phyloP scores from a whole-genome alignment of 176 grass and related monocot species.

The Musa itinerans region DNA sequence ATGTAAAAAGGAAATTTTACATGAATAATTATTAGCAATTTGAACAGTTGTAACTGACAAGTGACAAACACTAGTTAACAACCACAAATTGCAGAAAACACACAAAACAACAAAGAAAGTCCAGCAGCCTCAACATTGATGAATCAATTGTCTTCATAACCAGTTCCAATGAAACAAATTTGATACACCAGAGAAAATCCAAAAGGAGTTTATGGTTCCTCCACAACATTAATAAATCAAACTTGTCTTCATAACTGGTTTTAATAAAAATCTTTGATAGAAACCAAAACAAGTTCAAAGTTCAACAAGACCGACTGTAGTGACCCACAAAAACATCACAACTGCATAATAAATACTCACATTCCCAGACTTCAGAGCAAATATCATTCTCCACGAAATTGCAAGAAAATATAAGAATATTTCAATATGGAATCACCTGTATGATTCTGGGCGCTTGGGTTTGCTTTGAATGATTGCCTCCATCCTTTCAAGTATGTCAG shows the following conservation, averaged over 20 bases:
- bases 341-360: neutral
- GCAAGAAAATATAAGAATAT: neutral
- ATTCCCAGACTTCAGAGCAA: neutral
- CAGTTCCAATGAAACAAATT: neutral
- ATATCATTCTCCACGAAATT: constrained; percentile 1
- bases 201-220: neutral
- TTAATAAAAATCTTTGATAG: too few relatives aligned
- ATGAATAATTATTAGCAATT: too few relatives aligned
- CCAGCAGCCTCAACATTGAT: neutral
- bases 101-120: neutral
- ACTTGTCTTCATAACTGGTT: too few relatives aligned
- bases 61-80: too few relatives aligned
- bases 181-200: neutral
- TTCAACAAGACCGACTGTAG: neutral
- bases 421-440: constrained; percentile 37
- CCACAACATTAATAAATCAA: too few relatives aligned
- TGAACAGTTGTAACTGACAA: too few relatives aligned
- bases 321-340: neutral
- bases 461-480: constrained; percentile 78
- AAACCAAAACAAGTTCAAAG: neutral
- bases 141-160: neutral
- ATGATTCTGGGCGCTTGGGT: constrained; percentile 83
- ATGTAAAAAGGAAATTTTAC: too few relatives aligned
- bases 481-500: constrained; percentile 73
- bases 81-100: neutral